Base-by-base conservation (phyloP, 176 grass and related monocot genomes). In the Urochloa ruziziensis region DNA sequence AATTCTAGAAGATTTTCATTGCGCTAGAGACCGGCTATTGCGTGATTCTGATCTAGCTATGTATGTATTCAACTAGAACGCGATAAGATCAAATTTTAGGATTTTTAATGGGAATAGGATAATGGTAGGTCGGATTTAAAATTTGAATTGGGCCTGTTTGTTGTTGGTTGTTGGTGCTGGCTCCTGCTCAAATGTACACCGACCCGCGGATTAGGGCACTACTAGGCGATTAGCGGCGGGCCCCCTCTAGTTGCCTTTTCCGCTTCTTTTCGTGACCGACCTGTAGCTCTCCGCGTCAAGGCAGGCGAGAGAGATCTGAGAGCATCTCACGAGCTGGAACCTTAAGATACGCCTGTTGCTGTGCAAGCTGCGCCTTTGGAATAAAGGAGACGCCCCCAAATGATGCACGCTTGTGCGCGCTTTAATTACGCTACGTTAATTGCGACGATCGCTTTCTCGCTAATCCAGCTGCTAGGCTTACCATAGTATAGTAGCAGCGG, bases 381-480 rank as follows among this genome's bases (percentile, higher is more conserved):
- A 74, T 83, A 87, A 90, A 90, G 74, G 67, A 79, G 59, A 83
- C 16, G n/a, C 11, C 47, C 73, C 77, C 79, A 60, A 67, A 33
- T 77, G 73, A 83, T 86, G 64, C 88, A 82, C 66, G 79, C 27
- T 21, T 46, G 4, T 0, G 11, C 40, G 15, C 84, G 66, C 88
- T 90, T 90, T 74, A 59, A 73, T 86, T 58, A 67, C 17, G 15
- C 23, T 71, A 47, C 27, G 25, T 67, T 64, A 78, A 43, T 75
- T 48, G 54, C 43, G 7, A 35, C 10, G 19, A 15, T 30, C 14
- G 12, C 62, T 25, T 53, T 67, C 62, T 21, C 64, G 35, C 19
- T 54, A 40, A 36, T 68, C 61, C 33, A 39, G 32, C 33, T 73
- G 47, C 16, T n/a, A 40, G 10, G 67, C 42, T 71, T 71, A 1